phyloP scores from a whole-genome alignment of 2,329 filamentous ascomycete species.

The Aureobasidium musti region DNA sequence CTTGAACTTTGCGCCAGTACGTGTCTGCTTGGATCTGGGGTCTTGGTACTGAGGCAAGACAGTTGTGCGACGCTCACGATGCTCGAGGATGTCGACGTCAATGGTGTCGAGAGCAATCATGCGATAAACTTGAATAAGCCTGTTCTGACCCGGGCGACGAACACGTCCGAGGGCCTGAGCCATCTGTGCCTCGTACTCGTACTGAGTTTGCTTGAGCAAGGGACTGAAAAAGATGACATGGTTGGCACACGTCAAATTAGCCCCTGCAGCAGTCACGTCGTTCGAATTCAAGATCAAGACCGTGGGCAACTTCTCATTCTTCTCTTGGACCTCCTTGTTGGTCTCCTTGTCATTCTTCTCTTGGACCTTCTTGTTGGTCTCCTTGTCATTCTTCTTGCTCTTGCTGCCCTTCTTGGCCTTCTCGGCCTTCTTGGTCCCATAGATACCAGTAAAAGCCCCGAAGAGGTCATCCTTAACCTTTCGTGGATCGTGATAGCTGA shows the following conservation, averaged over 20 bases:
- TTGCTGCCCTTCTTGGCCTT: no score
- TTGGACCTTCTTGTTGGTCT: background rate
- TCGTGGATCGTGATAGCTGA: background rate
- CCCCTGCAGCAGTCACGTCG: slow-evolving; percentile 60
- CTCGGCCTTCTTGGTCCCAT: background rate
- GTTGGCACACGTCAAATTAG: slow-evolving; percentile 63
- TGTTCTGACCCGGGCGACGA: slow-evolving; percentile 60
- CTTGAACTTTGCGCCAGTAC: background rate
- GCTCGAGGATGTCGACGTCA: slow-evolving; percentile 52
- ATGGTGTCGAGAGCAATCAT: slow-evolving; percentile 77
- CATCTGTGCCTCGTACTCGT: slow-evolving; percentile 61
- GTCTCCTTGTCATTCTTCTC: background rate
- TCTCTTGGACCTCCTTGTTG: background rate
- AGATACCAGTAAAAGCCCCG: background rate
- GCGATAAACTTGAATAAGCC: slow-evolving; percentile 62
- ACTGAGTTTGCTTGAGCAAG: slow-evolving; percentile 52
- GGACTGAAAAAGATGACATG: slow-evolving; percentile 66
- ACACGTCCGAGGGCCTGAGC: slow-evolving; percentile 64
- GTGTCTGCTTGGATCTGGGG: background rate
- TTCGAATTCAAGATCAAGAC: slow-evolving; percentile 61
- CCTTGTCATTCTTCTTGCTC: background rate
- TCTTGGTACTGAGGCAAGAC: slow-evolving; percentile 35
- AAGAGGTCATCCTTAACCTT: background rate
- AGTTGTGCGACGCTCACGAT: slow-evolving; percentile 43
- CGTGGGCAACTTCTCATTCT: slow-evolving; percentile 40